A percentile compares a stretch with the other conserved stretches of the same genome.
Evolutionary conservation across 495 filamentous ascomycete species (phyloP).

Genomic region (Penicillium argentinense): DNA sequence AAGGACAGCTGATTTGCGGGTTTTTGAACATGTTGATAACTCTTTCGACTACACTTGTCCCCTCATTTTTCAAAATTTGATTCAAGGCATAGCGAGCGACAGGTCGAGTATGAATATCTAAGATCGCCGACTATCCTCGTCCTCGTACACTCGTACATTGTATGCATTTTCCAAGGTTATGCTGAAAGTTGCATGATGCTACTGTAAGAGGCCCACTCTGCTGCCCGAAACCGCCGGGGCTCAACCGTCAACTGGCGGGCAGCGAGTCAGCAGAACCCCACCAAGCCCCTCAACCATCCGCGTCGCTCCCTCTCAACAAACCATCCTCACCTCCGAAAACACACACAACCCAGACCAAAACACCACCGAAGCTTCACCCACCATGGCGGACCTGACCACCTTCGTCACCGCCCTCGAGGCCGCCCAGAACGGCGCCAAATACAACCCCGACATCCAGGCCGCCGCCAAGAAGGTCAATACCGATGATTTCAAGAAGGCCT

Average conservation of each 20-base stretch:
- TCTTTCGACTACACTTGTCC: no score
- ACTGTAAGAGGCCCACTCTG: no score
- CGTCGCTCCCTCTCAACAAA: slow-evolving; percentile 20
- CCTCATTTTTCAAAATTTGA: no score
- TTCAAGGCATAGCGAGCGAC: no score
- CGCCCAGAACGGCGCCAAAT: slow-evolving; percentile 33
- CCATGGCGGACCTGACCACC: slow-evolving; percentile 32
- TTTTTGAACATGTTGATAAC: no score
- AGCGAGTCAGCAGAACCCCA: slow-evolving; percentile 22
- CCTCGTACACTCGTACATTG: no score
- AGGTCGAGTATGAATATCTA: no score
- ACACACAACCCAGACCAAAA: slow-evolving; percentile 7
- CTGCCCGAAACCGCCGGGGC: no score
- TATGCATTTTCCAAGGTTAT: no score
- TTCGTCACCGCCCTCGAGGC: slow-evolving; percentile 34
- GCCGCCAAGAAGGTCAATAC: slow-evolving; percentile 29
- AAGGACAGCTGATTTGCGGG: no score
- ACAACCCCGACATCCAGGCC: slow-evolving; percentile 32
- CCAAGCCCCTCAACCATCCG: slow-evolving; percentile 19
- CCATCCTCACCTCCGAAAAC: not conserved
- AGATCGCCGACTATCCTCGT: no score
- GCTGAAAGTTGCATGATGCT: no score
- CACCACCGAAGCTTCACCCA: slow-evolving; percentile 14
- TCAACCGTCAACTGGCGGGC: slow-evolving; percentile 25
- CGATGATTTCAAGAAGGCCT: slow-evolving; percentile 28